phyloP scores from a whole-genome alignment of 2,329 filamentous ascomycete genomes.

The Salinomyces thailandicus region DNA sequence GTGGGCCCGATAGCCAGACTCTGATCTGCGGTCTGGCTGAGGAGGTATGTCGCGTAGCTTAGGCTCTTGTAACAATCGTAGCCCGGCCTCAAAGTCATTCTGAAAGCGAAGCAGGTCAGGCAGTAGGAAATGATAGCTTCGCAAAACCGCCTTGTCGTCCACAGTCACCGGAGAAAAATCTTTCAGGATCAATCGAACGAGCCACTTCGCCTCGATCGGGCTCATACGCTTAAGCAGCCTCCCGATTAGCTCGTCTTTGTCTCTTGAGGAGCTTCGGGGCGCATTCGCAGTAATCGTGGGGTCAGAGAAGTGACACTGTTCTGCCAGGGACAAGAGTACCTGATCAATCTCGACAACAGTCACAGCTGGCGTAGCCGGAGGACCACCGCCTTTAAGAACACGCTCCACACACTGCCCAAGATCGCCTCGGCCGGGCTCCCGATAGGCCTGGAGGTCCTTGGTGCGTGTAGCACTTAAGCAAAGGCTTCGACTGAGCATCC shows the following conservation, averaged over 20 bases:
- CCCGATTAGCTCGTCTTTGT: slow-evolving; percentile 40
- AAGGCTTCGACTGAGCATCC: slow-evolving; percentile 58
- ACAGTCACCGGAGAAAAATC: slow-evolving; percentile 58
- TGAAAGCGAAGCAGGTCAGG: slow-evolving; percentile 61
- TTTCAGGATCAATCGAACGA: slow-evolving; percentile 71
- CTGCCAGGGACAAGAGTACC: slow-evolving; percentile 55
- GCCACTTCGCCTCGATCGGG: slow-evolving; percentile 73
- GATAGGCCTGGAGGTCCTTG: slow-evolving; percentile 54
- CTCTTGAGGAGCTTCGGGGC: slow-evolving; percentile 15
- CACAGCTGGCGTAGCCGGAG: slow-evolving; percentile 31
- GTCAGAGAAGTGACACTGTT: slow-evolving; percentile 60
- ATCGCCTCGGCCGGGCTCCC: slow-evolving; percentile 49
- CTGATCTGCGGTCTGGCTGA: slow-evolving; percentile 25
- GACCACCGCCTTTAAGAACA: slow-evolving; percentile 50
- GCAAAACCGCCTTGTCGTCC: slow-evolving; percentile 46
- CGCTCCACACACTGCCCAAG: slow-evolving; percentile 61
- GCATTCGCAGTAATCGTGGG: slow-evolving; percentile 36
- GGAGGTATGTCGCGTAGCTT: slow-evolving; percentile 28
- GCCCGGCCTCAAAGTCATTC: slow-evolving; percentile 53
- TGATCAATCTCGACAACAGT: slow-evolving; percentile 64
- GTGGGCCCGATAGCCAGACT: slow-evolving; percentile 25
- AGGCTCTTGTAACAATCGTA: slow-evolving; percentile 42
- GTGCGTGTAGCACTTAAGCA: slow-evolving; percentile 52
- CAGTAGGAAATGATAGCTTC: slow-evolving; percentile 56
- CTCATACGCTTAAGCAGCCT: slow-evolving; percentile 49